Base-by-base conservation (phyloP, 208 protist genomes). In the Leishmania mexicana region DNA sequence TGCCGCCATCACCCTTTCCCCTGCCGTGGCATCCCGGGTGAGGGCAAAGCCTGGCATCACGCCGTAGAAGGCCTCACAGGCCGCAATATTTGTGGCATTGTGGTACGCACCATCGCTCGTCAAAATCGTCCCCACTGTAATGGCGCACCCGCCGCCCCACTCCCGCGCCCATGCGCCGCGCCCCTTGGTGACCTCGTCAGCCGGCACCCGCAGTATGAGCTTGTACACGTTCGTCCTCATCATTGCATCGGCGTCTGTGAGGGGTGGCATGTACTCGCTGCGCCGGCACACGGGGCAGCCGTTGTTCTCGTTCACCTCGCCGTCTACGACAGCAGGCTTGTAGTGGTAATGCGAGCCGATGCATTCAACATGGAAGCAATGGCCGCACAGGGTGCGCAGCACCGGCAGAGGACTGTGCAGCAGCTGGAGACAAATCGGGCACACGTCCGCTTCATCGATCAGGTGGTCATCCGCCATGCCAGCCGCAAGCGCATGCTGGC, bases 311-410 rank as follows among this genome's bases (percentile, higher is more conserved):
- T 78, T 84, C 28, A 79, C 76, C 51, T 87, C 86, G 4, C 78
- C 84, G 53, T 82, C 72, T 70, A 80, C 79, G 28, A 74, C 64
- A 47, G 75, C 54, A 2, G 80, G 70, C n/a, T 90, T 84, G 73
- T 79, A 76, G 58, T 83, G 58, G 49, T 78, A 80, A 28, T 88
- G 60, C 31, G 81, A 88, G 54, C 81, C 81, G 64, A 90, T 85
- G 81, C 90, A 94, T 24, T 85, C 76, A 8, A 89, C 86, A 75
- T 94, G 90, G n/a, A 92, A 92, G 47, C 86, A 87, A 78, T 92
- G 90, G 5, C 78, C 80, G 42, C 90, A 94, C 24, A 24, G 60
- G 5, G 88, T 90, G 38, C 84, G 75, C 67, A 90, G 58, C 21
- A 90, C 76, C 7, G 86, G 81, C 68, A 74, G 58, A 7, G 72